A percentile compares a stretch with the other conserved stretches of the same genome.
phyloP scores from a whole-genome alignment of 2,329 filamentous ascomycete genomes.

The Colletotrichum ledebouriae region DNA sequence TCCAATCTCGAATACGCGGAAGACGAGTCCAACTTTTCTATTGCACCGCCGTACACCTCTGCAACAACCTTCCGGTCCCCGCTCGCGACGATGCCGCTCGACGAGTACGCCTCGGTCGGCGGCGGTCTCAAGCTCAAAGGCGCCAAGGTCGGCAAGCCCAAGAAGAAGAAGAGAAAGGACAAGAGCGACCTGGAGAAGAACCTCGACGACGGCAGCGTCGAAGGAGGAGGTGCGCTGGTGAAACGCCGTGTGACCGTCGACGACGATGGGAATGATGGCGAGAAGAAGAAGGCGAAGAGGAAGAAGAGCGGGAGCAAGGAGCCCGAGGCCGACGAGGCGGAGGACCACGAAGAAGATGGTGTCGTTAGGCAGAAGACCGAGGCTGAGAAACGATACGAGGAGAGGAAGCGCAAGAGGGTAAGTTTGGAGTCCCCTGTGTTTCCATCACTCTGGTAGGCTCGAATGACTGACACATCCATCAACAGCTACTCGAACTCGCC shows the following conservation, averaged over 20 bases:
- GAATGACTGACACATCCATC: neutral
- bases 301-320: constrained; percentile 47
- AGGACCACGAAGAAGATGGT: constrained; percentile 45
- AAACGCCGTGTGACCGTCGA: constrained; percentile 53
- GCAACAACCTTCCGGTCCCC: neutral
- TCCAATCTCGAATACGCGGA: constrained; percentile 28
- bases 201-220: constrained; percentile 53
- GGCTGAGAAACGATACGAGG: constrained; percentile 84
- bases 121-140: constrained; percentile 91
- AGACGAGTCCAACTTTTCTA: too few relatives aligned
- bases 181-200: constrained; percentile 63
- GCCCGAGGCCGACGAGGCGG: constrained; percentile 49
- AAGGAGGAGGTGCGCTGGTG: constrained; percentile 57
- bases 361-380: constrained; percentile 78
- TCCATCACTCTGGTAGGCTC: neutral
- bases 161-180: constrained; percentile 74
- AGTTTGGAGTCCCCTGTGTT: constrained; percentile 49
- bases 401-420: constrained; percentile 84
- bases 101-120: constrained; percentile 78
- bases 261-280: constrained; percentile 45
- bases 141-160: constrained; percentile 71
- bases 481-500: constrained; percentile 82
- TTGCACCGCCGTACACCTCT: neutral
- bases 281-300: constrained; percentile 20
- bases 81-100: constrained; percentile 70